Base-by-base conservation (phyloP, 352 stramenopile species). In the Globisporangium paddicum region DNA sequence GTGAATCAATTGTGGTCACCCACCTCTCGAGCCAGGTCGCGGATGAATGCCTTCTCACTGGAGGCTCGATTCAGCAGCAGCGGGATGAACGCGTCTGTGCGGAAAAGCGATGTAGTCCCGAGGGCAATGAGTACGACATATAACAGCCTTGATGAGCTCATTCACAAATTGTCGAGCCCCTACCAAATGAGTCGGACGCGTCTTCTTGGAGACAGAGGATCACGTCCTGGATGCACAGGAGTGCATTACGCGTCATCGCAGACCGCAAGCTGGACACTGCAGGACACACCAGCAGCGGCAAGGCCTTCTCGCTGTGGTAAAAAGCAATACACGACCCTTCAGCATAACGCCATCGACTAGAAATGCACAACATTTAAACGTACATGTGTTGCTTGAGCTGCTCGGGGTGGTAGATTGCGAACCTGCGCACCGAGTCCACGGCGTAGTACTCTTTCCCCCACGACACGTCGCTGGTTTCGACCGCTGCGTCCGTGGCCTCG, bases 11-110 rank as follows among this genome's bases (percentile, higher is more conserved):
- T 5, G 1, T 16, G 32, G 9, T 25, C 6, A 18, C 38, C 30
- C 54, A 64, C 75, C 23, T 82, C 59, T 45, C 59, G 63, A 9
- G 81, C 79, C 23, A 87, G 57, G n/a, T 91, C 79, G 1, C 68
- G 72, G 23, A 91, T 73, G 55, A 91, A 91, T 49, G 88, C 77
- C 62, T 91, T 91, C 61, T 91, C 79, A n/a, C 68, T 87, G 8
- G 67, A 73, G 2, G 73, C 70, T 7, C 77, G 77, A 13, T 71
- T 70, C 38, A 91, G 35, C 2, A 91, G 58, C 18, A 88, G 55
- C 21, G 77, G 79, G 5, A 91, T 55, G 38, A 88, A 55, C 0
- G 61, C 55, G n/a, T 75, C 72, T 75, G 38, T 28, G n/a, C 4
- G 40, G 13, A 38, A 11, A 41, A 47, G n/a, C 26, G 3, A 3